phyloP scores from a whole-genome alignment of 495 filamentous ascomycete species.

The Penicillium silybi region DNA sequence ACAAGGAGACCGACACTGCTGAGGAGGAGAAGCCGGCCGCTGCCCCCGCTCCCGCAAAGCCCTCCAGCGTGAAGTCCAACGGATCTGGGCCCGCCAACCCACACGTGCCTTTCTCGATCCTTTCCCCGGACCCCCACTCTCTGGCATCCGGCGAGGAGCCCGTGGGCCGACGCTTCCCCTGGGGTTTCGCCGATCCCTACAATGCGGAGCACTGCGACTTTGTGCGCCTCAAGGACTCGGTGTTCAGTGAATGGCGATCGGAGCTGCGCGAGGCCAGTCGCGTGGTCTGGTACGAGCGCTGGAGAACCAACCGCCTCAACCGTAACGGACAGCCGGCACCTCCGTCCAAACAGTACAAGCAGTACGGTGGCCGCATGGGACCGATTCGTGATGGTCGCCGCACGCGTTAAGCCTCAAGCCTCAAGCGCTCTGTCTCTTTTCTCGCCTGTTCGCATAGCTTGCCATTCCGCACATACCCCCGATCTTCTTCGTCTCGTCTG shows the following conservation, averaged over 20 bases:
- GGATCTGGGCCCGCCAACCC: conserved; percentile 23
- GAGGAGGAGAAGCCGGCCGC: conserved; percentile 1
- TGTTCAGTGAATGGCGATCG: conserved; percentile 88
- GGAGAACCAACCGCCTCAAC: conserved; percentile 73
- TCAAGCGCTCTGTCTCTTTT: background rate
- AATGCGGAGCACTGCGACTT: conserved; percentile 92
- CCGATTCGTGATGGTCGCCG: conserved; percentile 31
- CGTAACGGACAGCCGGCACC: conserved; percentile 29
- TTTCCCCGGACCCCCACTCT: conserved; percentile 89
- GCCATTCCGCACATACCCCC: conserved; percentile 27
- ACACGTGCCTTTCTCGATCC: conserved; percentile 80
- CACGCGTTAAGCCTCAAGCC: conserved; percentile 25
- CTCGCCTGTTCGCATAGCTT: conserved; percentile 27
- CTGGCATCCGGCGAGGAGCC: conserved; percentile 52
- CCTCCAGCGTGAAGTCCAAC: conserved; percentile 27
- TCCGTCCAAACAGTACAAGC: conserved; percentile 13
- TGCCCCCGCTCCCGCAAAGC: conserved; percentile 12
- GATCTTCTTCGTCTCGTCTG: conserved; percentile 15
- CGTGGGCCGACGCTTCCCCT: conserved; percentile 83
- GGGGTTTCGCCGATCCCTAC: conserved; percentile 94
- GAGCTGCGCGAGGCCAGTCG: conserved; percentile 90
- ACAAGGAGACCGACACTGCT: background rate
- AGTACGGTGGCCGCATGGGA: conserved; percentile 30
- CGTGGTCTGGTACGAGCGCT: conserved; percentile 94
- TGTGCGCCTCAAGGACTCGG: conserved; percentile 79